Percentiles rank a stretch among this genome's conserved stretches.
phyloP scores from a whole-genome alignment of 2,329 filamentous ascomycete species.

The Chaetomiaceae sp. region DNA sequence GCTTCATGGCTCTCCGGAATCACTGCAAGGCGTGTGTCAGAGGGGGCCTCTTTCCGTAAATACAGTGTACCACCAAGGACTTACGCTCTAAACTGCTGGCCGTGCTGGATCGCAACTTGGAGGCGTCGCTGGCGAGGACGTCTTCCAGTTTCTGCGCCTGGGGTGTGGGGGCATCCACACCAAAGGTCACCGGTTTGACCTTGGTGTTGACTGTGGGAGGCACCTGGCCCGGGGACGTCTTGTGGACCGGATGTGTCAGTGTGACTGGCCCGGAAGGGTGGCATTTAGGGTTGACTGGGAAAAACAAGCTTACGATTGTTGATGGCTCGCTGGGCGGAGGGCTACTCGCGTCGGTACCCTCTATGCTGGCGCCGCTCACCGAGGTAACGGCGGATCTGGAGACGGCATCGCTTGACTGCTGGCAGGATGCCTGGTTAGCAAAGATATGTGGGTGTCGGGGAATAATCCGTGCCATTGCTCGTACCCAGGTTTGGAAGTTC shows the following conservation, averaged over 20 bases:
- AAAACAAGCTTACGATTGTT: constrained; percentile 30
- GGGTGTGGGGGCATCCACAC: constrained; percentile 66
- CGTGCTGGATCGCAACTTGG: constrained; percentile 56
- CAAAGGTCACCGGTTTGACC: constrained; percentile 60
- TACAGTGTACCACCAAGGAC: constrained; percentile 12
- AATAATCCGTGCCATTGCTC: constrained; percentile 22
- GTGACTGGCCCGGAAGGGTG: not conserved
- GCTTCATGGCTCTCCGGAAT: constrained; percentile 45
- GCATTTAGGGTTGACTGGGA: not conserved
- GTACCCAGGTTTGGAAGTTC: constrained; percentile 74
- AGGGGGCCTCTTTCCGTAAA: not conserved
- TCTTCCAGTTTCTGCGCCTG: constrained; percentile 78
- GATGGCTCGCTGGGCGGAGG: constrained; percentile 31
- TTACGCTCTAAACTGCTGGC: constrained; percentile 73
- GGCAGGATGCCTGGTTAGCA: constrained; percentile 14
- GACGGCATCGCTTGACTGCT: constrained; percentile 38
- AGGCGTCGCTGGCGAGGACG: constrained; percentile 48
- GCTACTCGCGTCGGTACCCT: constrained; percentile 29
- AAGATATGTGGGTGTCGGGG: constrained; percentile 18
- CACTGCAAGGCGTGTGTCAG: constrained; percentile 33
- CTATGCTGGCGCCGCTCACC: constrained; percentile 29
- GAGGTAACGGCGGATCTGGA: constrained; percentile 19
- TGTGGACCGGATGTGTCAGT: constrained; percentile 17
- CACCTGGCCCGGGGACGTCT: constrained; percentile 36
- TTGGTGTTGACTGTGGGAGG: constrained; percentile 72